Base-by-base conservation (phyloP, 257 asterid genomes). In the Linaria vulgaris region DNA sequence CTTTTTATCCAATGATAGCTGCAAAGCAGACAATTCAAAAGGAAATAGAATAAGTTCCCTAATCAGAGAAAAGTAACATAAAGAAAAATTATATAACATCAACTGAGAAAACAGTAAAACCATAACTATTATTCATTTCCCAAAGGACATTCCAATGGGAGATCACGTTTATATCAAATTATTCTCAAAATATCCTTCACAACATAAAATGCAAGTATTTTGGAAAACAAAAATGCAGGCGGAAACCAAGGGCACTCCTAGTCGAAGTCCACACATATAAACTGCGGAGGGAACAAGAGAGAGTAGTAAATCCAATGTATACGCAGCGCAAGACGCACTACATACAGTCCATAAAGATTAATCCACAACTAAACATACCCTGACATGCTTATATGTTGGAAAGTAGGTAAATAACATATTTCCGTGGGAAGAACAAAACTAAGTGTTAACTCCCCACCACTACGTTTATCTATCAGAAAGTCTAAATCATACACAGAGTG, bases 1-100 rank as follows among this genome's bases (percentile, higher is more conserved):
- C 97, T 78, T 69, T 80, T 84, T 69, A 94, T 94, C 99, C 97
- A 94, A n/a, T 94, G 99, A 76, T 85, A 94, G 61, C 97, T 94
- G 90, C 83, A 74, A 24, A 12, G 61, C 16, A 56, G 57, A 49
- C 69, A 56, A 47, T 14, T 47, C 59, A 25, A 64, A 61, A 64
- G n/a, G 53, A 64, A 23, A 24, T 31, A 59, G 5, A 1, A 47
- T 74, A 68, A 69, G 64, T 58, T 59, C 60, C 72, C 19, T 12
- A 63, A 65, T 51, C 53, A 60, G 23, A 61, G 37, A 66, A 59
- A 37, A 58, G 15, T 23, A 2, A 20, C 34, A n/a, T 52, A 11
- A 11, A 15, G 21, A 30, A 64, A 27, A 47, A 12, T 30, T 16
- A 45, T 38, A 45, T 13, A 59, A 8, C 53, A 68, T 24, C 59